Conservation (phyloP, 2,329 filamentous ascomycete species). For the Exophiala sideris region DNA sequence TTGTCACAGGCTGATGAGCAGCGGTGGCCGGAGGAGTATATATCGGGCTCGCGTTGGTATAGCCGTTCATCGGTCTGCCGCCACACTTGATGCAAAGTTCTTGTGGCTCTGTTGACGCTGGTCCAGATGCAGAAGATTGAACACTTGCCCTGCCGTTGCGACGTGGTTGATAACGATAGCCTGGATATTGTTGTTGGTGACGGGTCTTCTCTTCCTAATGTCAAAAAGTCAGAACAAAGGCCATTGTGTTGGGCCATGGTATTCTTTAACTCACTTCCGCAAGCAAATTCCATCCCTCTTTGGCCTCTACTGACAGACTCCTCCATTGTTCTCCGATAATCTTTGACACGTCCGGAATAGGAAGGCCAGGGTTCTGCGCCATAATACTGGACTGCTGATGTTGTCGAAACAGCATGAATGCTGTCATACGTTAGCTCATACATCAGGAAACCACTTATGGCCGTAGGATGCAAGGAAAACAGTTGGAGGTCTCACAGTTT, state of each 20-base stretch:
- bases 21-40: constrained; percentile 41
- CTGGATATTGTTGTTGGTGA: constrained; percentile 85
- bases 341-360: constrained; percentile 95
- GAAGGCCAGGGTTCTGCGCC: constrained; percentile 76
- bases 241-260: constrained; percentile 19
- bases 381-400: constrained; percentile 83
- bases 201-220: constrained; percentile 77
- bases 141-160: constrained; percentile 51
- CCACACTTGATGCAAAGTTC: constrained; percentile 34
- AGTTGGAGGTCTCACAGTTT: constrained; percentile 57
- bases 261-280: constrained; percentile 62
- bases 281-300: constrained; percentile 81
- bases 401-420: constrained; percentile 96
- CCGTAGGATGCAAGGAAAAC: background rate
- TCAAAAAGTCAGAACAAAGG: constrained; percentile 22
- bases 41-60: constrained; percentile 36
- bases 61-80: constrained; percentile 46
- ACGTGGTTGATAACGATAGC: constrained; percentile 86
- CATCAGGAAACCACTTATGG: constrained; percentile 13
- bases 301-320: constrained; percentile 67
- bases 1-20: constrained; percentile 34
- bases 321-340: constrained; percentile 95
- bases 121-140: constrained; percentile 21
- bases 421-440: constrained; percentile 49
- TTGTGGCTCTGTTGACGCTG: constrained; percentile 18